Evolutionary conservation across 2,329 filamentous ascomycete genomes (phyloP).

Genomic region (Epichloe coenophiala): DNA sequence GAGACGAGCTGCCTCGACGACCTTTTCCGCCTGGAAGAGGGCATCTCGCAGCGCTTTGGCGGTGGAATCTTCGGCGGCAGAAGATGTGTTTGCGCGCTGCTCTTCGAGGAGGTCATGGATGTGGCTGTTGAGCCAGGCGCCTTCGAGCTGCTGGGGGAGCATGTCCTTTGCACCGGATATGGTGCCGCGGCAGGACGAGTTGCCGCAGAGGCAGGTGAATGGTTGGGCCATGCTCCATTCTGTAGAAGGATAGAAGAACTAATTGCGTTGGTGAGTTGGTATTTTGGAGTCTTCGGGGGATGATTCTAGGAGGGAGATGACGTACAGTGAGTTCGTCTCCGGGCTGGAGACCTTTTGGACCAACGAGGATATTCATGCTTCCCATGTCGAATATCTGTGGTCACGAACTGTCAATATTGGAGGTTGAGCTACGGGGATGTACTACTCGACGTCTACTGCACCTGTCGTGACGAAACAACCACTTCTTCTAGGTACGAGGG

Average conservation of each 20-base stretch:
- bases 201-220: constrained; percentile 52
- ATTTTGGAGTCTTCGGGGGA: neutral
- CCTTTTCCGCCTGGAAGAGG: constrained; percentile 32
- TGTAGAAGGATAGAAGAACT: constrained; percentile 65
- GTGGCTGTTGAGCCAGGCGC: constrained; percentile 49
- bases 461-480: neutral
- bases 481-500: neutral
- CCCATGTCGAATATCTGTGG: constrained; percentile 45
- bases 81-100: constrained; percentile 2
- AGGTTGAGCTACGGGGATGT: neutral
- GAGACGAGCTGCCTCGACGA: constrained; percentile 29
- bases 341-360: constrained; percentile 37
- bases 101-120: constrained; percentile 40
- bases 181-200: constrained; percentile 41
- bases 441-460: neutral
- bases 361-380: constrained; percentile 43
- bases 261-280: neutral
- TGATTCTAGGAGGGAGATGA: neutral
- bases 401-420: neutral
- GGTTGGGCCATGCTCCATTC: constrained; percentile 64
- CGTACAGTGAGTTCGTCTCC: constrained; percentile 46
- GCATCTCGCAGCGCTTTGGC: constrained; percentile 28
- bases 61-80: constrained; percentile 23
- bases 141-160: constrained; percentile 33
- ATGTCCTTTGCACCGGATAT: constrained; percentile 53